Conservation (phyloP, 2,329 filamentous ascomycete genomes). For the Zymoseptoria passerinii region DNA sequence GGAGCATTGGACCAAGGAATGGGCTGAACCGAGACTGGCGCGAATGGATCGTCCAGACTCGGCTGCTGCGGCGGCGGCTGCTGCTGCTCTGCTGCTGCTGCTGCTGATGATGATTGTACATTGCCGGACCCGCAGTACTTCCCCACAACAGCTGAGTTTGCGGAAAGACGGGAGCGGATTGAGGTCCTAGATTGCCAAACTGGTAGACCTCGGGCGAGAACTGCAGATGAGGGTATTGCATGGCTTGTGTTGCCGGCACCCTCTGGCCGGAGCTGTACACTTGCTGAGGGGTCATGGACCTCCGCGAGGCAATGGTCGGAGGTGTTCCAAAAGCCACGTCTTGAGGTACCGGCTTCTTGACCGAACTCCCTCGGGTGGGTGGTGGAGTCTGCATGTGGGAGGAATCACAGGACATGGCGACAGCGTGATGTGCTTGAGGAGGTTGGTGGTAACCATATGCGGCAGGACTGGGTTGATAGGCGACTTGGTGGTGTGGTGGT, state of each 20-base stretch:
- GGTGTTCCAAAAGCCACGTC: slow-evolving; percentile 37
- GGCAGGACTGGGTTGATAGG: slow-evolving; percentile 3
- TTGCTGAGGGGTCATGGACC: slow-evolving; percentile 24
- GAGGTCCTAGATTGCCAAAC: slow-evolving; percentile 43
- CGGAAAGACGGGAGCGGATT: slow-evolving; percentile 49
- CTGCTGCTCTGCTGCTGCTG: slow-evolving; percentile 6
- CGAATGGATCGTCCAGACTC: slow-evolving; percentile 26
- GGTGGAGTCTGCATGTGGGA: slow-evolving; percentile 54
- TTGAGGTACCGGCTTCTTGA: slow-evolving; percentile 37
- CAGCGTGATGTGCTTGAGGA: slow-evolving; percentile 6
- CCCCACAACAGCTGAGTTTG: slow-evolving; percentile 43
- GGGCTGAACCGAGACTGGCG: slow-evolving; percentile 8
- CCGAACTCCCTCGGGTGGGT: slow-evolving; percentile 49
- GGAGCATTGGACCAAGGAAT: background rate
- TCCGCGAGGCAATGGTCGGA: slow-evolving; percentile 26
- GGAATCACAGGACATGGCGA: slow-evolving; percentile 23
- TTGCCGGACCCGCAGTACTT: slow-evolving; percentile 15
- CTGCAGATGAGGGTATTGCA: slow-evolving; percentile 46
- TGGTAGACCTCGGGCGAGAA: slow-evolving; percentile 52
- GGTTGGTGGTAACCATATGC: slow-evolving; percentile 10
- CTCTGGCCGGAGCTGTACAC: slow-evolving; percentile 3
- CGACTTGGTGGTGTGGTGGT: slow-evolving; percentile 7
- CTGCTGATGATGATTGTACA: slow-evolving; percentile 12
- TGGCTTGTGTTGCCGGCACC: slow-evolving; percentile 19
- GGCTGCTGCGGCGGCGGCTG: slow-evolving; percentile 8